phyloP scores from a whole-genome alignment of 345 rosid genomes.

The Eucalyptus sp. region DNA sequence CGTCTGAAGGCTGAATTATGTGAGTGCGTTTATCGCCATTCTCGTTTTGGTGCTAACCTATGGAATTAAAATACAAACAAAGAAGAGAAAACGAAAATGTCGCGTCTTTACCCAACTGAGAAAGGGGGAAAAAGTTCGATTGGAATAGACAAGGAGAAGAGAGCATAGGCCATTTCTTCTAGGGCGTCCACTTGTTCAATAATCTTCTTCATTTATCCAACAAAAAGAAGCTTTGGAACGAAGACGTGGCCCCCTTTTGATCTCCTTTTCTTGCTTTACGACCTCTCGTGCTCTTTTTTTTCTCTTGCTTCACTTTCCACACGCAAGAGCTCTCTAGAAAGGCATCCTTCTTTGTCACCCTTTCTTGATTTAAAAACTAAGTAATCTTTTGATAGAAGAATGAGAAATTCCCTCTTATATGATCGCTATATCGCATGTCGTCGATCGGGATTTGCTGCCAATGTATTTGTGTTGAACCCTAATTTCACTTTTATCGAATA shows the following conservation, averaged over 20 bases:
- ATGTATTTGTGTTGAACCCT: not conserved
- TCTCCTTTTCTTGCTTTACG: not conserved
- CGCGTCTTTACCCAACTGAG: not conserved
- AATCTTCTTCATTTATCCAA: not conserved
- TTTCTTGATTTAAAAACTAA: not conserved
- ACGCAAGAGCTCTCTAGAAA: not conserved
- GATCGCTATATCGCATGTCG: fast-evolving
- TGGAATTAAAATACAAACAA: not conserved
- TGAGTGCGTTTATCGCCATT: not conserved
- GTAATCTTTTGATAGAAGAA: not conserved
- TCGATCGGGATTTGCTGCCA: not conserved
- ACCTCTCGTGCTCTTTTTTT: not conserved
- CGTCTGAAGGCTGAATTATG: not conserved
- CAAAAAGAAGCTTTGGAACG: not conserved
- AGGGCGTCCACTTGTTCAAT: not conserved
- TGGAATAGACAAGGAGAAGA: not conserved
- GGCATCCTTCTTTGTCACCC: not conserved
- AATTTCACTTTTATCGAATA: not conserved
- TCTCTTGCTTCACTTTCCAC: not conserved
- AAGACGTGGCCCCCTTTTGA: not conserved
- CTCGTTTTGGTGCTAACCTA: not conserved
- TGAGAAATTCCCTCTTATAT: not conserved
- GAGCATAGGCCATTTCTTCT: not conserved
- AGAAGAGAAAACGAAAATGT: not conserved
- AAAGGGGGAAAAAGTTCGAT: not conserved